Evolutionary conservation across 768 basidiomycete species (phyloP).

Genomic region (Termitomyces sp.): DNA sequence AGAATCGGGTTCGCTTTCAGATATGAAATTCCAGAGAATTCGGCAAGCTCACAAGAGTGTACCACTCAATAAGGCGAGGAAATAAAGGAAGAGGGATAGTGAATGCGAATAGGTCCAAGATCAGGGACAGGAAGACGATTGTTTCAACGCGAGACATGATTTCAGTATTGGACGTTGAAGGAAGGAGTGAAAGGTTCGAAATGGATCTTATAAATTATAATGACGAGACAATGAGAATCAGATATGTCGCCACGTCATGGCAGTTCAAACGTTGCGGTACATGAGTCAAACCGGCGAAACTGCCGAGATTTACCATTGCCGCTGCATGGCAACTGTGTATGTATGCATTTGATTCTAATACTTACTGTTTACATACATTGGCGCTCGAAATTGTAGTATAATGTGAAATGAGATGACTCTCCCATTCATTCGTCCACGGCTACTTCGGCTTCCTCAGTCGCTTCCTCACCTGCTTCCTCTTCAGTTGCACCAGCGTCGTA

Average conservation of each 20-base stretch:
- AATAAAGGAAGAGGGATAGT: conserved; percentile 96
- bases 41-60: conserved; percentile 55
- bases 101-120: conserved; percentile 89
- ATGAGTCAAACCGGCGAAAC: too few species aligned
- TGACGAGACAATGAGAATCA: not conserved
- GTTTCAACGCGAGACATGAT: conserved; percentile 69
- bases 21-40: not conserved
- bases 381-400: not conserved
- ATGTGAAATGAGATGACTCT: not conserved
- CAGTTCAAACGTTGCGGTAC: not conserved
- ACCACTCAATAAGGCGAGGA: conserved; percentile 96
- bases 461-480: conserved; percentile 29
- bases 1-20: conserved; percentile 8
- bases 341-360: not conserved
- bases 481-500: conserved; percentile 33
- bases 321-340: too few species aligned
- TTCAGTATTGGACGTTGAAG: not conserved
- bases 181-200: not conserved
- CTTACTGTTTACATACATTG: not conserved
- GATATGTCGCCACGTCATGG: not conserved
- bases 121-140: conserved; percentile 85
- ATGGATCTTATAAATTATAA: not conserved
- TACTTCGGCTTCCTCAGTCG: conserved; percentile 18
- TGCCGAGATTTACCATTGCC: too few species aligned
- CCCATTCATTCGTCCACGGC: conserved; percentile 5